Evolutionary conservation across 1,139 yeast species (phyloP), one percentile per base, ranked within the genome.

Genomic region (Candida labiduridarum): DNA sequence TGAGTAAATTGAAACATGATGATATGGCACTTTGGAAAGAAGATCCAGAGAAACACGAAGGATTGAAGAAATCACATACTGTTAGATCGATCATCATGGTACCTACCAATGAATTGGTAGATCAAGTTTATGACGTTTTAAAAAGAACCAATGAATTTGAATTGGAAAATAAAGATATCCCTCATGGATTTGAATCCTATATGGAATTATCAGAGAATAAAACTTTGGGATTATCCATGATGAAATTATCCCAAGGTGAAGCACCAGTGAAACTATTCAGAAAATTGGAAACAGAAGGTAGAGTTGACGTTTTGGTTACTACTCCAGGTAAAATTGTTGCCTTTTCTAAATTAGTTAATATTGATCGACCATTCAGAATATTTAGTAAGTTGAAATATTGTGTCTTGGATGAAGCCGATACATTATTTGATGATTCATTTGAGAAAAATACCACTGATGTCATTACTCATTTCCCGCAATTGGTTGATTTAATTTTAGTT

Each of bases 331-430:
- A 87, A 60, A 61, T 87, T 25, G 65, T 70, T 18, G 74, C 80
- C 3, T 67, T 83, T 47, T 71, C 73, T 42, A 73, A 75, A 46
- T 72, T 81, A 41, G 68, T 70, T 33, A 74, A 74, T 58, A 61
- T 76, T 12, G 70, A 74, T 44, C 69, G 78, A 31, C 85, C 87
- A 0, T 82, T 76, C 57, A 68, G 74, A 38, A 63, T 73, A 10
- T 69, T 83, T 48, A 67, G 71, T 6, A 69, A 70, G 35, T 80
- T 83, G 0, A 76, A 79, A 29, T 86, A 80, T 59, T 75, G 89
- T 49, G 92, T 89, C 2, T 80, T 88, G n/a, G 99, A 94, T 65
- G 99, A 94, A 66, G 98, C 99, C 0, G 99, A 94, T 66, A 89
- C 97, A 0, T 72, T 94, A 49, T 79, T 94, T 84, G 97, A 92